phyloP scores from a whole-genome alignment of 768 basidiomycete species.

The Lactarius hengduanensis region DNA sequence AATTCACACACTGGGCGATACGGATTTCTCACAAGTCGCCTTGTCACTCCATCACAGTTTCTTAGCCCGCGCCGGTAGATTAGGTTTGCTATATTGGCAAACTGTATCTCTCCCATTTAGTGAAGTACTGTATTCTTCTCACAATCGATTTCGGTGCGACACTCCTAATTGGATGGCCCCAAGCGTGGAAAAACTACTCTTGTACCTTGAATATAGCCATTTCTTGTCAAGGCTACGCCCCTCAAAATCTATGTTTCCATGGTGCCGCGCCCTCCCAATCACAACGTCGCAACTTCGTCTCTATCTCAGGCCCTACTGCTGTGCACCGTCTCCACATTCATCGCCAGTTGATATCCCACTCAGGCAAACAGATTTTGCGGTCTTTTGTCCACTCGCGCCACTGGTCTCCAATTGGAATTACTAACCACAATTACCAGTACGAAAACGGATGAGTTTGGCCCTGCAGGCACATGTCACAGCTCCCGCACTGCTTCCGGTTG shows the following conservation, averaged over 20 bases:
- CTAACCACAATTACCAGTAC: not conserved
- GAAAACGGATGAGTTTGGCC: not conserved
- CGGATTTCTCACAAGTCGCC: not conserved
- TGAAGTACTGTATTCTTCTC: not conserved
- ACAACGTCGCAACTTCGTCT: not conserved
- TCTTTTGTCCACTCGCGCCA: not conserved
- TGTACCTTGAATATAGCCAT: slow-evolving; percentile 5
- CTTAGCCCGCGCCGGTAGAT: not conserved
- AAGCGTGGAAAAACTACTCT: not conserved
- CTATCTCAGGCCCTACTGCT: not conserved
- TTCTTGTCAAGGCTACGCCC: not conserved
- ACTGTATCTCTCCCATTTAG: not conserved
- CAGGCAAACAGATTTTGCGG: not conserved
- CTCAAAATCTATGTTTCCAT: not conserved
- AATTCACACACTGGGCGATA: not conserved
- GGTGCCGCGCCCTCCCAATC: not conserved
- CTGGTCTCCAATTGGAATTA: not conserved
- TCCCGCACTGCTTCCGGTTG: not conserved
- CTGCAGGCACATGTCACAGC: not conserved
- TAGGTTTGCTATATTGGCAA: not conserved
- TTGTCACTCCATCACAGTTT: not conserved
- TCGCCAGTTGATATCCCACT: not conserved
- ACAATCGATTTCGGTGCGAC: not conserved
- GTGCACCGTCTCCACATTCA: not conserved
- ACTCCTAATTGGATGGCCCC: not conserved